phyloP scores from a whole-genome alignment of 192 early-diverging fungal genomes.

The Dissophora ornata region DNA sequence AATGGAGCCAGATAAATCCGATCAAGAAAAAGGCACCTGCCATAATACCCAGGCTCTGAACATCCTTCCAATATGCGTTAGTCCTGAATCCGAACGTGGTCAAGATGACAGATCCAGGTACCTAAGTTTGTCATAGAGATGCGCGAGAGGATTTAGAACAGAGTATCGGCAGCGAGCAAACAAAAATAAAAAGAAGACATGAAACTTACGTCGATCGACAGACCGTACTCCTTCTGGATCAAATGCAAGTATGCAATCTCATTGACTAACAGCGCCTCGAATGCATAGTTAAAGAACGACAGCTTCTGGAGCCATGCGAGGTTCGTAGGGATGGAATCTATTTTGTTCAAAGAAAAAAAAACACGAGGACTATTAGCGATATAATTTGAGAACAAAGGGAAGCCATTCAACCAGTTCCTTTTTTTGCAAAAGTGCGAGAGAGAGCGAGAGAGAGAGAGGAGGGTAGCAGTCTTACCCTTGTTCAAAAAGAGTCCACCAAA shows the following conservation, averaged over 20 bases:
- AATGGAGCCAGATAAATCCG: constrained; percentile 81
- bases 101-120: constrained; percentile 87
- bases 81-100: constrained; percentile 91
- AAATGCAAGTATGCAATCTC: constrained; percentile 82
- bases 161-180: too few species aligned
- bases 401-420: too few species aligned
- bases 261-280: constrained; percentile 91
- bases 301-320: constrained; percentile 72
- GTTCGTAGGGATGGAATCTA: constrained; percentile 63
- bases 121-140: constrained; percentile 52
- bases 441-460: too few species aligned
- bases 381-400: too few species aligned
- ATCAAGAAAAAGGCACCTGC: constrained; percentile 70
- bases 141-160: too few species aligned
- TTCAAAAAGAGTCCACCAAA: constrained; percentile 93
- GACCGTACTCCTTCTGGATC: constrained; percentile 79
- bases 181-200: not conserved
- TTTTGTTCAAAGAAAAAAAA: not conserved
- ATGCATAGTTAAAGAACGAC: constrained; percentile 88
- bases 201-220: constrained; percentile 76
- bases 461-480: constrained; percentile 73
- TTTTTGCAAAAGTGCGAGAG: too few species aligned
- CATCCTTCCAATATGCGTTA: constrained; percentile 84
- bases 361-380: not conserved
- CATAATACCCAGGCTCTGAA: constrained; percentile 69